Evolutionary conservation across 441 rosid species (phyloP), one percentile per base, ranked within the genome.

Genomic region (Gossypium trilobum): DNA sequence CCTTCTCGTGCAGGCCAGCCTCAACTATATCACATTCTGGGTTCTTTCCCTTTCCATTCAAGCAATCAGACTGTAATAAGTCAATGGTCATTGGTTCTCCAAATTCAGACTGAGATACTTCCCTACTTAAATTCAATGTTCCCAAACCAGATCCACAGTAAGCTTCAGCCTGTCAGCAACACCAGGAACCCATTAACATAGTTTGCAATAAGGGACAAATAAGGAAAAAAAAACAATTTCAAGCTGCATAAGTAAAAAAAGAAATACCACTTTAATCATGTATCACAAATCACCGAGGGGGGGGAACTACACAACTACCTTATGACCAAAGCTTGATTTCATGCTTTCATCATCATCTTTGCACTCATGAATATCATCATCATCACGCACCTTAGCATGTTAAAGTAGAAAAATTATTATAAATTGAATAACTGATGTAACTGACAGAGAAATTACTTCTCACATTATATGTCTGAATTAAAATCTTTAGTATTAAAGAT

Each of bases 331-430:
- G 71, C 74, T 73, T 69, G 78, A 54, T 78, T 77, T 85, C 64
- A 70, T 36, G 29, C 71, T 75, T 57, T 82, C 92, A 66, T 87
- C 44, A 27, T 60, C 93, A 58, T 86, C 92, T 79, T 77, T 84
- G 36, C 75, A 74, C 75, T 88, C 95, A 27, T 57, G 74, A 64
- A 84, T 74, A 60, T 60, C 39, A 81, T 88, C 87, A 42, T 89
- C 92, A 42, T 91, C 92, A 79, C 73, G 84, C 72, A 92, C 81
- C 99, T 65, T 92, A 77, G 61, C 61, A 83, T 42, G 16, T 22
- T 65, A 44, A 65, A 65, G 36, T 65, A 54, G 46, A 62, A 62
- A 71, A 66, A 13, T 65, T 23, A 52, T 56, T 59, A 61, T 74
- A 31, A 55, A 64, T 55, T 54, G 46, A 67, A 7, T 33, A 7